phyloP scores from a whole-genome alignment of 805 yeast genomes.

The Alloascoidea hylecoeti region DNA sequence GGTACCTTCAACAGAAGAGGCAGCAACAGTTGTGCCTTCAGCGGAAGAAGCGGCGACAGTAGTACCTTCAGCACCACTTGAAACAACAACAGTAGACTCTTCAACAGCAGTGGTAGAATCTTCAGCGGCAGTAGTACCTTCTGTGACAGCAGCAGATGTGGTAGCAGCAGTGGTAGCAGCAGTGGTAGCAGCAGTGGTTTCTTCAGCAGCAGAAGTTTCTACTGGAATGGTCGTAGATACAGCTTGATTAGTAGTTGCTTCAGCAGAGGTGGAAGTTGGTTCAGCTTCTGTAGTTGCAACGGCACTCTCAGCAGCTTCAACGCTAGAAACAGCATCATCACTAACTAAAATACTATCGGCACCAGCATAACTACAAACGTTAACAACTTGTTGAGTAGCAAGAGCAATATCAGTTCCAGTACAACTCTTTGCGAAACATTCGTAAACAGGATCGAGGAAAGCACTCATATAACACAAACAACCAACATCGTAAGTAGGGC shows the following conservation, averaged over 20 bases:
- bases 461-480: slow-evolving; percentile 35
- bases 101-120: slow-evolving; percentile 2
- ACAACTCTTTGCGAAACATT: slow-evolving; percentile 25
- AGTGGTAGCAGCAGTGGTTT: slow-evolving; percentile 13
- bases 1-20: slow-evolving; percentile 3
- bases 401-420: slow-evolving; percentile 20
- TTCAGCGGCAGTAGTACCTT: slow-evolving; percentile 3
- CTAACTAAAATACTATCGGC: slow-evolving; percentile 12
- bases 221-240: no score
- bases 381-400: slow-evolving; percentile 27
- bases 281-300: no score
- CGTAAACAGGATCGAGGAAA: slow-evolving; percentile 28
- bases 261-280: no score
- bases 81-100: slow-evolving; percentile 2
- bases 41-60: neutral
- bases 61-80: neutral
- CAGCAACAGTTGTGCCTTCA: slow-evolving; percentile 3
- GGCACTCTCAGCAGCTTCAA: slow-evolving; percentile 6
- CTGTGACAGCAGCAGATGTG: slow-evolving; percentile 5
- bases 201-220: slow-evolving; percentile 10
- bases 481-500: slow-evolving; percentile 39
- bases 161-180: slow-evolving; percentile 3
- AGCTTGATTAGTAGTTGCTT: no score
- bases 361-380: slow-evolving; percentile 27
- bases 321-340: slow-evolving; percentile 5